These are phyloP conservation scores for Dalbergia cochinchinensis DNA, from an alignment of 306 rosid genomes.

Conservation along the genomic window DNA sequence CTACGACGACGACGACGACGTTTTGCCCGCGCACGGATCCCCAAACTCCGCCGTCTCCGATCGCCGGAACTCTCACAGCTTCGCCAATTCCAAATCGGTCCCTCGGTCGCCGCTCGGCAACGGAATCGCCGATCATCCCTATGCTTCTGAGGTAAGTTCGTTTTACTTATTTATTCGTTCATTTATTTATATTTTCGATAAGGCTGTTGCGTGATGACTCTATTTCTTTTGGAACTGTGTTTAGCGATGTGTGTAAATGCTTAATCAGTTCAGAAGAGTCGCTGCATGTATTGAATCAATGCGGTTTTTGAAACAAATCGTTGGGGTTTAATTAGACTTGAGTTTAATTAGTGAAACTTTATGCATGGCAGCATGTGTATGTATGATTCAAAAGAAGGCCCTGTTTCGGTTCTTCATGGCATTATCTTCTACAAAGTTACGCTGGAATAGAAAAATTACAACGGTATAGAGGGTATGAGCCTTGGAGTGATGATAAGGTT, in stretches of 20 bases:
- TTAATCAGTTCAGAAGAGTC: neutral
- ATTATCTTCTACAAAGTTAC: no score
- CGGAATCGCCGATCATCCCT: conserved; percentile 56
- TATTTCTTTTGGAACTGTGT: neutral
- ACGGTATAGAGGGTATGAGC: no score
- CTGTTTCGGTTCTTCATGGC: neutral
- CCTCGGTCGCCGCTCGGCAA: conserved; percentile 63
- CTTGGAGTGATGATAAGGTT: no score
- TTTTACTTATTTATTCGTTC: neutral
- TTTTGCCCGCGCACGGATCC: conserved; percentile 49
- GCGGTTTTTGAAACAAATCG: neutral
- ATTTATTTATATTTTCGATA: neutral
- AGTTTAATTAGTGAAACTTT: neutral
- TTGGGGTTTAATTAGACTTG: neutral
- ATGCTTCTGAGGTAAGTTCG: conserved; percentile 58
- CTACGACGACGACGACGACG: conserved; percentile 62
- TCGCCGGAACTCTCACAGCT: conserved; percentile 78
- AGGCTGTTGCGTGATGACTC: neutral
- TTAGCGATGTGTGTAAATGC: conserved; percentile 28
- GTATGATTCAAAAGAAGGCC: neutral
- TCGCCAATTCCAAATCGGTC: conserved; percentile 59
- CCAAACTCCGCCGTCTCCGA: conserved; percentile 58
- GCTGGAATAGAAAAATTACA: no score
- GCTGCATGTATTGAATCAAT: neutral
- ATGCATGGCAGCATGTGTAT: neutral